Base-by-base conservation (phyloP, 2,329 filamentous ascomycete genomes). In the Cladophialophora psammophila region DNA sequence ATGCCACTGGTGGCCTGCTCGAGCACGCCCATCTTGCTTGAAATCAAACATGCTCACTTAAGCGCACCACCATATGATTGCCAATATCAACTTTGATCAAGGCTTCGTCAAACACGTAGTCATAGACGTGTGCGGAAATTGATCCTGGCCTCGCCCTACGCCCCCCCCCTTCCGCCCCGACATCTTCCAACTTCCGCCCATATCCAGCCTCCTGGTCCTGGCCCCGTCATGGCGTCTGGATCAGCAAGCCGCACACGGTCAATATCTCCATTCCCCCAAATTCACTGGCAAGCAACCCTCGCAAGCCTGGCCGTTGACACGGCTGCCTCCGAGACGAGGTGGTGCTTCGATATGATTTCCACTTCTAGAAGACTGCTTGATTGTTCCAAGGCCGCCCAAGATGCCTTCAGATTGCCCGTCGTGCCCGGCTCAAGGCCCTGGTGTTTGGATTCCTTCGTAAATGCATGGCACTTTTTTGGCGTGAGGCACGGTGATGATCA, bases 41-140 rank as follows among this genome's bases (percentile, higher is more conserved):
- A 71, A 70, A 70, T 68, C 68, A 67, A 55, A 48, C 52, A 34
- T 31, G 34, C 45, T 52, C 48, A 36, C 53, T 61, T 50, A 52
- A 56, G 57, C 60, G 60, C 63, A 69, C 32, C 20, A 60, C 52
- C 64, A 57, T 64, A 26, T 68, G 65, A 68, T 68, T 68, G 62
- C 62, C 63, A 68, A 68, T 64, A 65, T 70, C 66, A 63, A 40
- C 18, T 45, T 45, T 65, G 60, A 63, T 66, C 68, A 67, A 64
- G 58, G 34, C 59, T 58, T 66, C 42, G 65, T 65, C 65, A 65
- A 65, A 59, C 48, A 52, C 31, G 52, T 48, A 34, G 12, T 6
- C 34, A 34, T 50, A 18, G 36, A 26, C 42, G 38, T 61, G 59
- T 53, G 48, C 45, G 59, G 59, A 66, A 57, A 66, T 64, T 66